Evolutionary conservation across 257 asterid genomes (phyloP), one percentile per base, ranked within the genome.

Genomic region (Leptodermis oblonga): DNA sequence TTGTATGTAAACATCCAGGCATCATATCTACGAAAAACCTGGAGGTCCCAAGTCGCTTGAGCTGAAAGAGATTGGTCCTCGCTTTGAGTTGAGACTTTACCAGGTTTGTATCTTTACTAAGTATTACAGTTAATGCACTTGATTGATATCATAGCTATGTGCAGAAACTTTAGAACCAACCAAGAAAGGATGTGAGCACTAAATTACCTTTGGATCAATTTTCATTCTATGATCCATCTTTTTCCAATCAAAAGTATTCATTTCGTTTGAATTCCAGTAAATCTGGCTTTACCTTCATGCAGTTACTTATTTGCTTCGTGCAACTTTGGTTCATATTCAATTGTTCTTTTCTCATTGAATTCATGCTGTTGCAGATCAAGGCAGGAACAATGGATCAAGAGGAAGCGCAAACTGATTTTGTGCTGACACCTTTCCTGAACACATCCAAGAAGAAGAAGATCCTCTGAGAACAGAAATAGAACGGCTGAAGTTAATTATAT

Each of bases 11-110:
- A 58, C 51, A 22, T 81, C 86, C 87, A 92, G 99, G 86, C 92
- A 93, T 86, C 97, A 90, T 83, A 42, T 90, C 52, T 88, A 85
- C 75, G 96, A 89, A 79, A 86, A 87, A 73, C 86, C 77, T 59
- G 96, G 94, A 65, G 97, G 97, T 65, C 91, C 97, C 68, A 93
- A 93, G 80, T 90, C 96, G 55, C 25, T 89, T 66, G 97, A 93
- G 53, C 83, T 90, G 80, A 90, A 86, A 76, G 99, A 93, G 84
- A 74, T 93, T 72, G 99, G 97, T 14, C 99, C 97, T 70, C 95
- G 99, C 56, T 90, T 93, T 81, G 99, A 93, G 73, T 60, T 93
- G 82, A 85, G 83, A 65, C 96, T 87, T 41, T 88, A 88, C 82
- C 85, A 88, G 99, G 99, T n/a, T n/a, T n/a, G n/a, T 93, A 82